Conservation (phyloP, 225 moss, liverwort and hornwort genomes). For the Bryoerythrophyllum caledonicum region DNA sequence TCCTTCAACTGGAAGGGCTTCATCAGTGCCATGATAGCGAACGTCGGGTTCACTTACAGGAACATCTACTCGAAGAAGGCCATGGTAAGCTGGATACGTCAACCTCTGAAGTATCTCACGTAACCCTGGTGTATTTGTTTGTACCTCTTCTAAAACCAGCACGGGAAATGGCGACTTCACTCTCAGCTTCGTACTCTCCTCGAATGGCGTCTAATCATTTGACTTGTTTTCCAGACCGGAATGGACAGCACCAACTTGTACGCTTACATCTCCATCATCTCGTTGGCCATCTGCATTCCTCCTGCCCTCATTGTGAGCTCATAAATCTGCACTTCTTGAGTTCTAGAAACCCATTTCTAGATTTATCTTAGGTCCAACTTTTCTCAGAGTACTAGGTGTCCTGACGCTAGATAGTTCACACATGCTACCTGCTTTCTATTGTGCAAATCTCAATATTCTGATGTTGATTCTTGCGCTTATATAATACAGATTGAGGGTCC, state of each 20-base stretch:
- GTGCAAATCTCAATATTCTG: neutral
- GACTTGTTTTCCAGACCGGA: constrained; percentile 56
- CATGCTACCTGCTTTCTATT: neutral
- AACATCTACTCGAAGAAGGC: constrained; percentile 99
- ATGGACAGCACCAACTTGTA: constrained; percentile 99
- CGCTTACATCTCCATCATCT: constrained; percentile 93
- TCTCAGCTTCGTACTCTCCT: neutral
- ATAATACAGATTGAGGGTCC: constrained; percentile 70
- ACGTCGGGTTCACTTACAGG: constrained; percentile 91
- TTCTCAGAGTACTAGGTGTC: no score
- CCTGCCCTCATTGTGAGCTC: constrained; percentile 72
- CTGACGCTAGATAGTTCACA: no score
- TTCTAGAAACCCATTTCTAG: neutral
- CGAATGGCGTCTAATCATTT: neutral
- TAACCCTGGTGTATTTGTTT: neutral
- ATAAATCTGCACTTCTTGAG: neutral
- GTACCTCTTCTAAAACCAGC: neutral
- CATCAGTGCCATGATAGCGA: constrained; percentile 95
- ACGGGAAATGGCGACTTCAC: neutral
- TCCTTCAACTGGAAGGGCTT: constrained; percentile 99
- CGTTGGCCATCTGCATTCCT: constrained; percentile 83
- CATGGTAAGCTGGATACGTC: constrained; percentile 53
- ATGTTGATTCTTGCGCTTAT: neutral
- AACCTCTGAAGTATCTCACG: neutral
- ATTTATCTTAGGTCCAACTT: neutral